Evolutionary conservation across 352 stramenopile genomes (phyloP).

Genomic region (Detonula confervacea): DNA sequence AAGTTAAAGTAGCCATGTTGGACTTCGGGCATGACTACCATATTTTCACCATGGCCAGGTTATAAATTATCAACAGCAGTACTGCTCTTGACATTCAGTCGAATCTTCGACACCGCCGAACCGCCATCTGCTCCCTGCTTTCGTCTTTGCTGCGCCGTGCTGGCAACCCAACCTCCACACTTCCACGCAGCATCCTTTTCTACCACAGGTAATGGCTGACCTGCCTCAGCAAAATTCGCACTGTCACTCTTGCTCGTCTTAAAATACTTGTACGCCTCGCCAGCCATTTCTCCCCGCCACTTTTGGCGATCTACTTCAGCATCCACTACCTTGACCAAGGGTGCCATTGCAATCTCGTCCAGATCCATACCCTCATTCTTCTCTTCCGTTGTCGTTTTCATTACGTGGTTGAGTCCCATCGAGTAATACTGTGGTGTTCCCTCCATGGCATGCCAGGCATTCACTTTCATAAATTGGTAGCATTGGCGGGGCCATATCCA

Average conservation of each 20-base stretch:
- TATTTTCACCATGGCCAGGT: too few relatives aligned
- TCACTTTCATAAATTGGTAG: constrained; percentile 65
- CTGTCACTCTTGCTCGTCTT: constrained; percentile 48
- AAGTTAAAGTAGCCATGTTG: too few relatives aligned
- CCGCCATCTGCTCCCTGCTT: constrained; percentile 70
- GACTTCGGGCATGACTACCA: too few relatives aligned
- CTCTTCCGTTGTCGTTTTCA: constrained; percentile 74
- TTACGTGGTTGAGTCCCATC: constrained; percentile 67
- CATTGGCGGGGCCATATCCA: constrained; percentile 75
- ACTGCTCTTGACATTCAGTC: constrained; percentile 58
- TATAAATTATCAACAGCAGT: constrained; percentile 11
- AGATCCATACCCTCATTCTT: constrained; percentile 52
- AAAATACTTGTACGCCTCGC: constrained; percentile 60
- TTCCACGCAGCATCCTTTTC: constrained; percentile 73
- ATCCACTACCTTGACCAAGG: constrained; percentile 57
- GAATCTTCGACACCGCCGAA: constrained; percentile 74
- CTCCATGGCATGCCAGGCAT: constrained; percentile 61
- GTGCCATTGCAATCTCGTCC: constrained; percentile 61
- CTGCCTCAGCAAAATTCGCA: constrained; percentile 46
- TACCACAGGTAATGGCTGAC: constrained; percentile 74
- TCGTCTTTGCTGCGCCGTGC: constrained; percentile 71
- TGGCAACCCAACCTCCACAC: constrained; percentile 78
- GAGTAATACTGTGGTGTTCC: constrained; percentile 59
- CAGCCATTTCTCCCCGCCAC: constrained; percentile 78
- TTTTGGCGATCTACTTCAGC: constrained; percentile 73